Evolutionary conservation across 140 eudicot genomes (phyloP), one percentile per base, ranked within the genome.

Genomic region (Eryngium alpinum): DNA sequence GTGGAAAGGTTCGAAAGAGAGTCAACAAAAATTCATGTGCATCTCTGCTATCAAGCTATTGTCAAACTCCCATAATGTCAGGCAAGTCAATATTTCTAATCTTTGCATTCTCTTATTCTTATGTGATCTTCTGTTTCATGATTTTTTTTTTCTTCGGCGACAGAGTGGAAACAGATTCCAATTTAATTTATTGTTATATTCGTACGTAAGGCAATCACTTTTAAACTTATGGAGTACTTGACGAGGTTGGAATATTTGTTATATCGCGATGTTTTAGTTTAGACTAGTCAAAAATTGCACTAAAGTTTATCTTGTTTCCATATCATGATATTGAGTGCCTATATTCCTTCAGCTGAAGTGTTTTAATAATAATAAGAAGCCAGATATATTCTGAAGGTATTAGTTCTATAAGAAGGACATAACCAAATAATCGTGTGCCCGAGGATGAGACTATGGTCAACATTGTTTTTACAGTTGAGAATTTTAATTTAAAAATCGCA

Each of bases 341-440:
- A 27, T 51, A 15, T 49, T 60, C 50, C 29, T 19, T 57, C 25
- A 69, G 14, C 46, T 51, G 22, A 77, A 43, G 72, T 29, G 7
- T 52, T 52, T 18, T 3, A 18, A 29, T 50, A 29, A 5, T 52
- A 16, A 52, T 52, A 28, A 24, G 10, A 77, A 28, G 21, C 27
- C 33, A 25, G 16, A 11, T 66, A 50, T 81, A 38, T 11, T 34
- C 51, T 79, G 78, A 33, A 90, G 92, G 84, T 80, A 66, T 80
- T 78, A 78, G 81, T 50, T 77, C 16, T 66, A 13, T 19, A 31
- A 67, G n/a, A 66, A 63, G 80, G 73, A 65, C 25, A 57, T 81
- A 79, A 71, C 72, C 56, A 33, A 75, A 83, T 82, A 85, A 79
- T 77, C 72, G 32, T 72, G 80, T n/a, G 83, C 81, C 60, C 15